Evolutionary conservation across 306 rosid species (phyloP), one percentile per base, ranked within the genome.

Genomic region (Luffa aegyptiaca): DNA sequence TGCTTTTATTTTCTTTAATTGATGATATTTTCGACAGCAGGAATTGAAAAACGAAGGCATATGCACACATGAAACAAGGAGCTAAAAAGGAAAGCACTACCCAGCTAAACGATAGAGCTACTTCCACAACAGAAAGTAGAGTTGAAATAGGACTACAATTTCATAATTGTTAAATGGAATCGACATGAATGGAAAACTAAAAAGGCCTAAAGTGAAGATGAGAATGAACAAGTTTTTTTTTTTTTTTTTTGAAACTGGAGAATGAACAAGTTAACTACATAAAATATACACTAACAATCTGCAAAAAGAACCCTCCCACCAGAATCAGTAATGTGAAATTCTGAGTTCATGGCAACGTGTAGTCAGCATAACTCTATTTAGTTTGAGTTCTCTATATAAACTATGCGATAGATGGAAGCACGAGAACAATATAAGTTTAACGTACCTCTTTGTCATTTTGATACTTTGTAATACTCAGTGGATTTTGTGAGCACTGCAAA

Each of bases 371-470:
- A 62, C 69, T 35, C 39, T 5, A 70, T 56, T 4, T 44, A 10
- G 4, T 70, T 70, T 5, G 35, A 18, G 6, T 65, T 65, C 10
- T 68, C 10, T 68, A n/a, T 18, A 35, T 39, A 37, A 41, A 10
- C 45, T 2, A 14, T 3, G 51, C 18, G 33, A 68, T 17, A 37
- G 74, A 68, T 68, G 51, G 8, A 66, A 66, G 33, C 31, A 51
- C 21, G 48, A 64, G 5, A 4, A 71, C 59, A 49, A 12, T 41
- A 69, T 44, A 36, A 16, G 48, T 7, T 63, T 68, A 70, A 42
- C 76, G 37, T 87, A 96, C 99, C 99, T 96, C 99, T 89, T 96
- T 91, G 85, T 96, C 99, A 73, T 96, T 91, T 91, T 96, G 97
- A 88, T 96, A 96, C 83, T 96, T 96, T 42, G 93, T 80, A 59